Evolutionary conservation across 108 stramenopile genomes (phyloP).

Genomic region (Nannochloropsis gaditana): DNA sequence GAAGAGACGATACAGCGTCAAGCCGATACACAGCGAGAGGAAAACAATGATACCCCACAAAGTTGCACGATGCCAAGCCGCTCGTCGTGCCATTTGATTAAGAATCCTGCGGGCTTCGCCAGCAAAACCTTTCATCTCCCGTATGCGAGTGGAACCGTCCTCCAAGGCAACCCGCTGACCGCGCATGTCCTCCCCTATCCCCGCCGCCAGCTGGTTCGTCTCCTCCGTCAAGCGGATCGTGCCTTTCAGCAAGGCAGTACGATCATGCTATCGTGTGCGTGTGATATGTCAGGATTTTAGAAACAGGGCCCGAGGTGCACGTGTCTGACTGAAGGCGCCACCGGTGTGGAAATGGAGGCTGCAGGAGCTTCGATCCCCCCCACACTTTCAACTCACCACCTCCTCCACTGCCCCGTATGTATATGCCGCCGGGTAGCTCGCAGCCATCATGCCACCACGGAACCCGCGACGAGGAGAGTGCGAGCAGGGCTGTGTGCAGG

Average conservation of each 20-base stretch:
- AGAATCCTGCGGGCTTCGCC: background rate
- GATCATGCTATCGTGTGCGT: background rate
- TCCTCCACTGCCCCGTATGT: background rate
- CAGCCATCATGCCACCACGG: background rate
- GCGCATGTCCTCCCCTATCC: background rate
- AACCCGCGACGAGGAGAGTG: background rate
- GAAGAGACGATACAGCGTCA: background rate
- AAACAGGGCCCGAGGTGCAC: no score
- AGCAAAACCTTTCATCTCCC: conserved; percentile 17
- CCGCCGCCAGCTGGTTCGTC: background rate
- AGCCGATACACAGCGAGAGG: background rate
- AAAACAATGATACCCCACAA: conserved; percentile 9
- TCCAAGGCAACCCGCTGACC: background rate
- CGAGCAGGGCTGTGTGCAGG: background rate
- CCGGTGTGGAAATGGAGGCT: background rate
- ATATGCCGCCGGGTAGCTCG: background rate
- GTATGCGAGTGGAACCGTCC: background rate
- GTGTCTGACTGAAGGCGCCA: no score
- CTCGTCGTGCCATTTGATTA: conserved; percentile 19
- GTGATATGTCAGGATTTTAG: background rate
- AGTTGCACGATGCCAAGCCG: background rate
- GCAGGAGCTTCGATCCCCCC: no score
- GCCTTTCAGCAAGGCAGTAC: background rate
- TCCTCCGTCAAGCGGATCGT: background rate
- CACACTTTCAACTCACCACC: background rate